A percentile compares a stretch with the other conserved stretches of the same genome.
Evolutionary conservation across 352 stramenopile genomes (phyloP).

Genomic region (Globisporangium nunn): DNA sequence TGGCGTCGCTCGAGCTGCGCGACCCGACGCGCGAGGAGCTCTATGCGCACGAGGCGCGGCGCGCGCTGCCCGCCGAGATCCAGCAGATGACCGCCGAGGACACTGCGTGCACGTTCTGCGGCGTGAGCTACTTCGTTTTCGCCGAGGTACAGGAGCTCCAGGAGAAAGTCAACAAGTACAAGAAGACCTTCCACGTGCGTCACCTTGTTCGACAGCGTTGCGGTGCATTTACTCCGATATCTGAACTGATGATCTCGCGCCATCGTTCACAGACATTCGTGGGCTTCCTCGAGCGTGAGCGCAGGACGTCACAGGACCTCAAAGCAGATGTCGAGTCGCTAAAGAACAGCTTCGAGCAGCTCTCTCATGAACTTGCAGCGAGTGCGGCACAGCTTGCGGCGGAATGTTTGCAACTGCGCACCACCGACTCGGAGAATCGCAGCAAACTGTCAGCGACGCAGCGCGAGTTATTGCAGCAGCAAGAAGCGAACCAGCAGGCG

Average conservation of each 20-base stretch:
- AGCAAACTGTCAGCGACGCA: constrained; percentile 15
- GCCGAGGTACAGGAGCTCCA: constrained; percentile 76
- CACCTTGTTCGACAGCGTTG: background rate
- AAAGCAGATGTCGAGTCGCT: constrained; percentile 29
- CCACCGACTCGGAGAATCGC: constrained; percentile 6
- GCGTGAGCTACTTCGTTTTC: constrained; percentile 85
- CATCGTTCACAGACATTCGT: constrained; percentile 35
- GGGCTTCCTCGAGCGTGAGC: constrained; percentile 60
- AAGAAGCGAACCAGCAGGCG: constrained; percentile 11
- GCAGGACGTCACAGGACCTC: constrained; percentile 29
- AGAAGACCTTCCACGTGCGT: constrained; percentile 54
- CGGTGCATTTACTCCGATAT: background rate
- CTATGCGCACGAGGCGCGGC: constrained; percentile 49
- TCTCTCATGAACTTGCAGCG: constrained; percentile 9
- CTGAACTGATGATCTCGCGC: background rate
- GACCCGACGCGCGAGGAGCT: constrained; percentile 14
- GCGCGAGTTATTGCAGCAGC: constrained; percentile 15
- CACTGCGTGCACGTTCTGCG: constrained; percentile 79
- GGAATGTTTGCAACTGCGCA: constrained; percentile 16
- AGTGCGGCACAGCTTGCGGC: constrained; percentile 17
- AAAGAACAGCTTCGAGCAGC: constrained; percentile 28
- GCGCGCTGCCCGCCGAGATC: constrained; percentile 59
- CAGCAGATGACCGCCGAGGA: constrained; percentile 59
- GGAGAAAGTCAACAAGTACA: constrained; percentile 60
- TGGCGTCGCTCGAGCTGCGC: constrained; percentile 13